Percentiles rank a stretch among this genome's conserved stretches.
These are phyloP conservation scores for Backusella tarrabulga DNA, from an alignment of 192 early-diverging fungal species.

Conservation along the genomic window DNA sequence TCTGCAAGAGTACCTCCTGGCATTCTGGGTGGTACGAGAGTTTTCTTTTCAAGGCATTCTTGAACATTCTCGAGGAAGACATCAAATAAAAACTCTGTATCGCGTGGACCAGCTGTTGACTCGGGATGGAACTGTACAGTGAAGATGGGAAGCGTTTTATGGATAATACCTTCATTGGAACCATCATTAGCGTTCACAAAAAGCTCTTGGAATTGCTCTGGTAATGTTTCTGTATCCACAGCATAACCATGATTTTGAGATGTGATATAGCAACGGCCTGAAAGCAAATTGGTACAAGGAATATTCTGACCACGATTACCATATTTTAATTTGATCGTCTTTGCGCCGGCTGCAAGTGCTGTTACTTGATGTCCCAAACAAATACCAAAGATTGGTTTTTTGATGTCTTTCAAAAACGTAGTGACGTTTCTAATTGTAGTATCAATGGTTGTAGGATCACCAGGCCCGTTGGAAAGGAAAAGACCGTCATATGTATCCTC, in stretches of 20 bases:
- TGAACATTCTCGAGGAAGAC: slow-evolving; percentile 81
- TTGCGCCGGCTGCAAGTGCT: slow-evolving; percentile 89
- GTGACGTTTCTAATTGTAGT: slow-evolving; percentile 75
- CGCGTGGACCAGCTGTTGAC: slow-evolving; percentile 92
- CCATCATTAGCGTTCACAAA: slow-evolving; percentile 99
- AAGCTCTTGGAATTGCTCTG: slow-evolving; percentile 75
- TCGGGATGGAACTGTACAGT: slow-evolving; percentile 99
- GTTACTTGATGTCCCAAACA: slow-evolving; percentile 98
- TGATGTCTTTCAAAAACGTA: slow-evolving; percentile 61
- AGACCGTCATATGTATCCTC: slow-evolving; percentile 79
- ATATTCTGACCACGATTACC: slow-evolving; percentile 99
- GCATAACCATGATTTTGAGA: slow-evolving; percentile 99
- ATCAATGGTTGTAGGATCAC: slow-evolving; percentile 87
- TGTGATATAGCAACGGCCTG: slow-evolving; percentile 97
- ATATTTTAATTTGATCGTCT: slow-evolving; percentile 95
- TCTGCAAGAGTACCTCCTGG: slow-evolving; percentile 54
- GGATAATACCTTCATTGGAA: slow-evolving; percentile 98
- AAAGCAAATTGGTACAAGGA: slow-evolving; percentile 94
- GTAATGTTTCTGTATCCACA: slow-evolving; percentile 80
- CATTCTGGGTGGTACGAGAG: slow-evolving; percentile 74
- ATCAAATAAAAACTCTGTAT: slow-evolving; percentile 97
- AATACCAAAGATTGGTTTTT: slow-evolving; percentile 97
- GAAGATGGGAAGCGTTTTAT: slow-evolving; percentile 88
- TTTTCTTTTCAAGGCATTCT: slow-evolving; percentile 63
- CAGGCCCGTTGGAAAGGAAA: slow-evolving; percentile 94